phyloP scores from a whole-genome alignment of 1,139 yeast species.

The Hemisphaericaspora xylanilytica region DNA sequence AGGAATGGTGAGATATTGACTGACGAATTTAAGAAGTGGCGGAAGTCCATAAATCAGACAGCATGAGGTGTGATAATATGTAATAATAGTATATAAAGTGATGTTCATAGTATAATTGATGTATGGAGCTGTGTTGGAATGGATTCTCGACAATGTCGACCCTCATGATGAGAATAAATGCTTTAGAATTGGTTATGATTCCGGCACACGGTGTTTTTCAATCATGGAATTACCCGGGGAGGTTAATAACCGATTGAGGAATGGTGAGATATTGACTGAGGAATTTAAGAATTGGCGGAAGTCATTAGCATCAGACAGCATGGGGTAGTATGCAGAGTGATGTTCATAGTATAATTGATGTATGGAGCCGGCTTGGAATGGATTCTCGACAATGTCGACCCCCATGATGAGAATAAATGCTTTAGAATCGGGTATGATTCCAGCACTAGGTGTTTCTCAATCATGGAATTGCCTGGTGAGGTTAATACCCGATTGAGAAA shows the following conservation, averaged over 20 bases:
- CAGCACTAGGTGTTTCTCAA: conserved; percentile 28
- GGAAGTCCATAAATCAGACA: conserved; percentile 20
- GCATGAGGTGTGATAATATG: too few relatives aligned
- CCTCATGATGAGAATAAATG: conserved; percentile 36
- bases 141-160: conserved; percentile 63
- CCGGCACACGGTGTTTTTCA: conserved; percentile 30
- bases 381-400: conserved; percentile 57
- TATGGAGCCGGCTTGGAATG: conserved; percentile 81
- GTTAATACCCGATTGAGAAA: conserved; percentile 27
- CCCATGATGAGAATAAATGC: conserved; percentile 34
- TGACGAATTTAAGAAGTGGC: conserved; percentile 62
- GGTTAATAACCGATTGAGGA: conserved; percentile 26
- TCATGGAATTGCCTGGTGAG: conserved; percentile 29
- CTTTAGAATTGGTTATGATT: conserved; percentile 35
- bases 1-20: conserved; percentile 45
- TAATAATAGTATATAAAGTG: too few relatives aligned
- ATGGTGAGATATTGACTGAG: conserved; percentile 44
- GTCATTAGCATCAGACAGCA: too few relatives aligned
- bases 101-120: too few relatives aligned
- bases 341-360: too few relatives aligned
- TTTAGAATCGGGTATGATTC: conserved; percentile 37
- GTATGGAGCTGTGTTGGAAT: conserved; percentile 81
- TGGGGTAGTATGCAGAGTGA: too few relatives aligned
- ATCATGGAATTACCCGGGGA: conserved; percentile 29
- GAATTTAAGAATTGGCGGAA: conserved; percentile 60